Base-by-base conservation (phyloP, 2,329 filamentous ascomycete genomes). In the Penicillium sp. region DNA sequence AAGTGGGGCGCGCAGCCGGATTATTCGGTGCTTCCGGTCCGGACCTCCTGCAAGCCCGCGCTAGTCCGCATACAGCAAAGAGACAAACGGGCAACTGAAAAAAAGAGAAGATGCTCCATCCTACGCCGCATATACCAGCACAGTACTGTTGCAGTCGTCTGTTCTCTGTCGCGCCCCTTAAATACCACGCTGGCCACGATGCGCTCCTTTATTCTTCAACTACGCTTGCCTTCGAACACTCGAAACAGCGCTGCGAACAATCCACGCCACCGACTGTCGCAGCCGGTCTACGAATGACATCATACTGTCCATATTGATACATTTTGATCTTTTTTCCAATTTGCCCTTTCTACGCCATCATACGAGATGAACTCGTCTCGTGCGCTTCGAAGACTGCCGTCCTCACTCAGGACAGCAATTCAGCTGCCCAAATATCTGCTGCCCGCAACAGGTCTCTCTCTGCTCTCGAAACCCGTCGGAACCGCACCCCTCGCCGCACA, bases 81-180 rank as follows among this genome's bases (percentile, higher is more conserved):
- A 20, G 20, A 5, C 28, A 53, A 53, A 53, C 51, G 42, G 42
- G 5, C 3, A 21, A 43, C 6, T 23, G 14, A 18, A 42, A 23
- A 20, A 42, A 47, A 47, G 48, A 47, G 43, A 47, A 63, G 64
- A 75, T 74, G 69, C 70, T 75, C 66, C 61, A 57, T 63, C 62
- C 70, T 76, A 76, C 73, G 73, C 73, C 50, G 73, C 71, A 76
- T 74, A 74, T 65, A 69, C 69, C 71, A 76, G 70, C 68, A 75
- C 73, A 52, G 42, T 47, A 20, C 30, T 26, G 28, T 54, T 30
- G 23, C 43, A 42, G 21, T 53, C 40, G 18, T 23, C 18, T 11
- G 8, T 21, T 9, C 6, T 18, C 3, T 40, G n/a, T 40, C 28
- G 18, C 20, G 28, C 49, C 49, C 35, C 46, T 28, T 43, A 57